Conservation (phyloP, 2,329 filamentous ascomycete genomes). For the Neofusicoccum parvum region DNA sequence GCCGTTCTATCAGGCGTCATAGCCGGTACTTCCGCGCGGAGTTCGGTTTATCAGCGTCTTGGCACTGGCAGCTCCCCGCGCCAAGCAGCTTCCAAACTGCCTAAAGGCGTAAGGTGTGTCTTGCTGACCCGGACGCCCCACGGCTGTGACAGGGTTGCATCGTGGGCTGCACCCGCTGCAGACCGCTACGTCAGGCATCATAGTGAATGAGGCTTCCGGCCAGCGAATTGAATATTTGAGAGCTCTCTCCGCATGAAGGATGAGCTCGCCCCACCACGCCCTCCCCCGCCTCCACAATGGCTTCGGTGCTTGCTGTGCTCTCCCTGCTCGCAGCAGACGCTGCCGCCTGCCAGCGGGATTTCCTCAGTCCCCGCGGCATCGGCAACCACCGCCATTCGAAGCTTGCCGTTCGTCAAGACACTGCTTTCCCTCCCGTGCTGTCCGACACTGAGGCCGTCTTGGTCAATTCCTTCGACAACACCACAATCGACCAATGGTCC, state of each 20-base stretch:
- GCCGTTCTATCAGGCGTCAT: neutral
- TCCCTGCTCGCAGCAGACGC: constrained; percentile 2
- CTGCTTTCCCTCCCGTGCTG: constrained; percentile 36
- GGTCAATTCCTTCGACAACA: constrained; percentile 44
- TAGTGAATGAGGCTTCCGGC: neutral
- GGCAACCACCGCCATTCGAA: constrained; percentile 26
- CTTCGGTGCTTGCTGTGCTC: neutral
- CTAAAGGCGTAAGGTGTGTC: constrained; percentile 1
- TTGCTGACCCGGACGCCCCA: neutral
- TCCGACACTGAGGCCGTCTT: constrained; percentile 43
- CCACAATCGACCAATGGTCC: constrained; percentile 41
- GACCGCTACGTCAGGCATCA: constrained; percentile 9
- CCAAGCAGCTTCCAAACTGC: constrained; percentile 12
- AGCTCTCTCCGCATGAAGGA: neutral
- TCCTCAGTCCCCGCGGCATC: neutral
- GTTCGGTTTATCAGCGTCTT: neutral
- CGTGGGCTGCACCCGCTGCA: neutral
- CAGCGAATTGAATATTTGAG: neutral
- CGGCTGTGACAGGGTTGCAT: neutral
- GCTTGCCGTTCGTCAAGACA: constrained; percentile 29
- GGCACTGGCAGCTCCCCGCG: constrained; percentile 5
- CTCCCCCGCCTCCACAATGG: neutral
- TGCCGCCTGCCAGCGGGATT: constrained; percentile 3
- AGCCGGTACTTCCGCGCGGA: constrained; percentile 1
- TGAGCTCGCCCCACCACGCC: neutral